These are phyloP conservation scores for Trichosporon coremiiforme DNA, from an alignment of 1,284 basidiomycete species.

Conservation along the genomic window DNA sequence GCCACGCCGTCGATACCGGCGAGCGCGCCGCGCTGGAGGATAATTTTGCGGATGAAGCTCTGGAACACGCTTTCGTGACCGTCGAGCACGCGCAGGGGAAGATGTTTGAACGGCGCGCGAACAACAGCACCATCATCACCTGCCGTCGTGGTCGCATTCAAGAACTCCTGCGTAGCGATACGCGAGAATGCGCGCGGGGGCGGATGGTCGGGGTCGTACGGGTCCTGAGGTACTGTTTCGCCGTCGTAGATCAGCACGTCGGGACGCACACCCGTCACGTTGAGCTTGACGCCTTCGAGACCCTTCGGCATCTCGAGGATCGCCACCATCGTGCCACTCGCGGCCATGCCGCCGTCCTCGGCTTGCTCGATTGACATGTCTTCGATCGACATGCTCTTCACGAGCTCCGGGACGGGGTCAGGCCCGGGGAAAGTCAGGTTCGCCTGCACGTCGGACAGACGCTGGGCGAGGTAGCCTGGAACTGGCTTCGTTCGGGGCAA, in stretches of 20 bases:
- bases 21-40: constrained; percentile 54
- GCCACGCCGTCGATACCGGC: constrained; percentile 53
- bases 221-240: constrained; percentile 20
- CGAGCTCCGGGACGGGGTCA: constrained; percentile 47
- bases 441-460: constrained; percentile 41
- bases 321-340: constrained; percentile 51
- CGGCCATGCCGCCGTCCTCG: constrained; percentile 43
- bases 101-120: constrained; percentile 46
- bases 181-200: constrained; percentile 37
- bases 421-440: constrained; percentile 53
- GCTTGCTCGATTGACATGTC: constrained; percentile 42
- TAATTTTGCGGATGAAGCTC: constrained; percentile 54
- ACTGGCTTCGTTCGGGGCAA: constrained; percentile 30
- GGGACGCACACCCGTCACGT: constrained; percentile 47
- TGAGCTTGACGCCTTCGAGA: constrained; percentile 40
- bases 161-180: constrained; percentile 32
- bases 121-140: constrained; percentile 39
- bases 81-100: constrained; percentile 50
- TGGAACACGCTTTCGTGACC: constrained; percentile 48
- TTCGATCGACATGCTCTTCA: constrained; percentile 53
- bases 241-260: constrained; percentile 55
- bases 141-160: constrained; percentile 28
- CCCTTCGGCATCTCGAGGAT: constrained; percentile 46
- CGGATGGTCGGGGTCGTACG: constrained; percentile 29
- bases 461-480: constrained; percentile 43